A percentile compares a stretch with the other conserved stretches of the same genome.
Evolutionary conservation across 805 yeast species (phyloP).

Genomic region (Zygosaccharomyces pseudorouxii): DNA sequence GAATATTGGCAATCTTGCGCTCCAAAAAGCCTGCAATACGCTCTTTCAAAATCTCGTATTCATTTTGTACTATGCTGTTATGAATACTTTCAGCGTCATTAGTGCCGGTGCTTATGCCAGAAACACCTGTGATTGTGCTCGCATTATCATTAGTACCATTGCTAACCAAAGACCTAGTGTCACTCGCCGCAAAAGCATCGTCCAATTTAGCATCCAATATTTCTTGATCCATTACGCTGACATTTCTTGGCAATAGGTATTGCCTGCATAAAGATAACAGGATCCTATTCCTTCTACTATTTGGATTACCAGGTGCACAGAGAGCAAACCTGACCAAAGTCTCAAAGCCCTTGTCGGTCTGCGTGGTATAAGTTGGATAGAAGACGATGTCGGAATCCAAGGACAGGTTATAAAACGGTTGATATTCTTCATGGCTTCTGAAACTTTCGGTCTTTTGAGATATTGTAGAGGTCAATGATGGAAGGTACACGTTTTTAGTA

Average conservation of each 20-base stretch:
- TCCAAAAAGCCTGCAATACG: constrained; percentile 70
- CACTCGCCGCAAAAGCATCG: constrained; percentile 6
- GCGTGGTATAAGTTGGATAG: constrained; percentile 53
- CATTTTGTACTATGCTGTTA: constrained; percentile 26
- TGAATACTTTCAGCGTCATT: not conserved
- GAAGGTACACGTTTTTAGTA: constrained; percentile 56
- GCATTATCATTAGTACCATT: constrained; percentile 6
- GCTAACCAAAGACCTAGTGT: constrained; percentile 14
- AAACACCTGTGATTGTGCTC: not conserved
- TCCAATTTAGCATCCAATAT: constrained; percentile 7
- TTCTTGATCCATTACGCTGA: constrained; percentile 7
- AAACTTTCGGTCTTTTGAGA: constrained; percentile 47
- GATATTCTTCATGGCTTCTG: constrained; percentile 14
- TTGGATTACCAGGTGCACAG: constrained; percentile 56
- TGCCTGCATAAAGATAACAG: constrained; percentile 66
- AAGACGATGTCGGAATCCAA: constrained; percentile 56
- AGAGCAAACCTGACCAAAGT: constrained; percentile 71
- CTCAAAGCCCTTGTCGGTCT: constrained; percentile 37
- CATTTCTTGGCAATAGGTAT: constrained; percentile 22
- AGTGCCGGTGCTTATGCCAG: not conserved
- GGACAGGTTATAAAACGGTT: constrained; percentile 39
- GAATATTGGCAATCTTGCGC: constrained; percentile 55
- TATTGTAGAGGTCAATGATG: constrained; percentile 45
- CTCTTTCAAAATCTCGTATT: constrained; percentile 48
- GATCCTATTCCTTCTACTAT: constrained; percentile 65